A percentile compares a stretch with the other conserved stretches of the same genome.
Evolutionary conservation across 192 early-diverging fungal genomes (phyloP).

Genomic region (Coemansia sp.): DNA sequence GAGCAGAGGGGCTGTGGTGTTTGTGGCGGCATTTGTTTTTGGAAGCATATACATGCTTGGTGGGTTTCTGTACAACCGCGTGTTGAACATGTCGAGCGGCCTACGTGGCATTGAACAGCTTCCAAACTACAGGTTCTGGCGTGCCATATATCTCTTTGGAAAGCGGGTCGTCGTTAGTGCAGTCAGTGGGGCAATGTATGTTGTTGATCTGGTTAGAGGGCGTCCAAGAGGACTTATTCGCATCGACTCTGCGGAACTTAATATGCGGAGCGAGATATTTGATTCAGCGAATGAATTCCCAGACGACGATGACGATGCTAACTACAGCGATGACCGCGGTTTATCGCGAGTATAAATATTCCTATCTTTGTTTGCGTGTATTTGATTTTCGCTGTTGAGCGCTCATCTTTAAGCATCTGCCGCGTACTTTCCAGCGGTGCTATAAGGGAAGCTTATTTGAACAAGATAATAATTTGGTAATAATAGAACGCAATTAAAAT

Average conservation of each 20-base stretch:
- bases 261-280: constrained; percentile 41
- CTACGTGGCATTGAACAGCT: constrained; percentile 57
- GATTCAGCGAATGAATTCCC: constrained; percentile 4
- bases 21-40: constrained; percentile 46
- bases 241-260: constrained; percentile 41
- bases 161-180: constrained; percentile 10
- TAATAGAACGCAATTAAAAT: background rate
- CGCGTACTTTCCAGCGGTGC: too few species aligned
- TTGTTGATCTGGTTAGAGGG: constrained; percentile 18
- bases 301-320: constrained; percentile 13
- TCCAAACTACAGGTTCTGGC: constrained; percentile 57
- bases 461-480: background rate
- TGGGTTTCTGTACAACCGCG: constrained; percentile 58
- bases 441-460: too few species aligned
- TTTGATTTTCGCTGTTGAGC: too few species aligned
- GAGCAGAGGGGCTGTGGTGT: constrained; percentile 29
- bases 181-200: constrained; percentile 4
- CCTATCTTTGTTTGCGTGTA: background rate
- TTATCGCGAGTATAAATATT: background rate
- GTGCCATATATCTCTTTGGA: constrained; percentile 32
- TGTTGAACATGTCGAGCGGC: constrained; percentile 47
- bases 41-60: constrained; percentile 55
- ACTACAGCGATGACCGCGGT: background rate
- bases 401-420: too few species aligned
- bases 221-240: constrained; percentile 32